A percentile compares a stretch with the other conserved stretches of the same genome.
phyloP scores from a whole-genome alignment of 805 yeast species.

The Cyberlindnera suaveolens region DNA sequence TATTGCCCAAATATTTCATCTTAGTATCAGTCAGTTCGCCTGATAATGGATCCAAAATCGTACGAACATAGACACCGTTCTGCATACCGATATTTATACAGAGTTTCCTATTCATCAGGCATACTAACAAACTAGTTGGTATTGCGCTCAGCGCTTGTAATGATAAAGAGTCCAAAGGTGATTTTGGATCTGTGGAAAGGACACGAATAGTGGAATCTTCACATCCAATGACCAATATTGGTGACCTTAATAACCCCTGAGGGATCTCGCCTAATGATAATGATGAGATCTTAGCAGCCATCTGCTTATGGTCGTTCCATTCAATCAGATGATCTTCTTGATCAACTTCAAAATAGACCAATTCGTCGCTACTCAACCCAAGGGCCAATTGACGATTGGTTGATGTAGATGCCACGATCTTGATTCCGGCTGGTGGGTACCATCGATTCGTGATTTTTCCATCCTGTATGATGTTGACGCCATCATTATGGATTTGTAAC shows the following conservation, averaged over 20 bases:
- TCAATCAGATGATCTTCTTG: constrained; percentile 63
- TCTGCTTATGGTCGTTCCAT: constrained; percentile 53
- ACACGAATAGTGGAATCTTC: constrained; percentile 66
- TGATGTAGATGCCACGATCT: constrained; percentile 51
- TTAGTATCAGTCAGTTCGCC: constrained; percentile 63
- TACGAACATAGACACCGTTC: constrained; percentile 75
- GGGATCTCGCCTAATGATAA: constrained; percentile 44
- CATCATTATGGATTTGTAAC: constrained; percentile 68
- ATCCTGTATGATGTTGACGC: constrained; percentile 51
- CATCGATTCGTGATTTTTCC: constrained; percentile 42
- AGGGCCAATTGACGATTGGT: constrained; percentile 65
- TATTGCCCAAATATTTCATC: constrained; percentile 68
- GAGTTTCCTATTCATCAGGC: constrained; percentile 15
- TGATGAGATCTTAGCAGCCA: constrained; percentile 43
- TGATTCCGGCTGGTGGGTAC: constrained; percentile 76
- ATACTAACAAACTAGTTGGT: constrained; percentile 32
- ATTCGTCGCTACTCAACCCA: constrained; percentile 64
- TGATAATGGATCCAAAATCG: constrained; percentile 46
- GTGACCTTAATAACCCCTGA: constrained; percentile 40
- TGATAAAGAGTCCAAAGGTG: constrained; percentile 53
- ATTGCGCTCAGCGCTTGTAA: constrained; percentile 59
- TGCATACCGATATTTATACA: constrained; percentile 71
- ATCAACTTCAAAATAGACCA: constrained; percentile 79
- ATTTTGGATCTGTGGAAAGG: constrained; percentile 52
- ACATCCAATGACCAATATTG: constrained; percentile 64